Base-by-base conservation (phyloP, 352 stramenopile genomes). In the Achlya hypogyna region DNA sequence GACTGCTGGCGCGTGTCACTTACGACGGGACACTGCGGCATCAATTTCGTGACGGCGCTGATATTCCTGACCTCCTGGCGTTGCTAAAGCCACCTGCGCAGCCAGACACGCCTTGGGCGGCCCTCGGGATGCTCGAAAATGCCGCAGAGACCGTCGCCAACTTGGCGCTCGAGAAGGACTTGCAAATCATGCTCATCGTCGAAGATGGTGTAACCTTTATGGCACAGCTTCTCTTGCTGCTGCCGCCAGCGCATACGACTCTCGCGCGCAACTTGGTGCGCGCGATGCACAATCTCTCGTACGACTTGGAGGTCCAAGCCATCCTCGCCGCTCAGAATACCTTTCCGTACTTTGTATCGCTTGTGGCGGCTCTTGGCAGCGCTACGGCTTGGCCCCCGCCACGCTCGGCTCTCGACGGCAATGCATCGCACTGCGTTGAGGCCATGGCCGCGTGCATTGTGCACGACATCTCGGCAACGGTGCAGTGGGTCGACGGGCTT, bases 161-260 rank as follows among this genome's bases (percentile, higher is more conserved):
- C 35, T 34, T 64, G 32, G 45, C 54, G 38, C 14, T 64, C 12
- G 54, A 51, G n/a, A 64, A 64, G 1, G 80, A 88, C 20, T 72
- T 89, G 14, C 78, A 85, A 32, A 81, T 90, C 49, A 73, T 78
- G 1, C 70, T 92, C 43, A 84, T 81, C 1, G 83, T 90, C 8
- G 81, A 86, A 64, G 83, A 92, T n/a, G 83, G 83, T n/a, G 71
- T 92, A 3, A 72, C 74, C 16, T 74, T 72, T 1, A 68, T 92
- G 9, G 78, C 54, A 10, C 45, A 64, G 34, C n/a, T 88, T 10
- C 67, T 65, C 22, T 76, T 77, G 32, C 64, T 88, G 9, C 74
- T 75, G 29, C 64, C 70, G 53, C 74, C 78, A 0, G 74, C 18
- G 2, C 72, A 72, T 14, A 68, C 64, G 43, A 47, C 65, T 22